A percentile compares a stretch with the other conserved stretches of the same genome.
Conservation (phyloP, 177 flowering plant species). For the Vitis hybrid region DNA sequence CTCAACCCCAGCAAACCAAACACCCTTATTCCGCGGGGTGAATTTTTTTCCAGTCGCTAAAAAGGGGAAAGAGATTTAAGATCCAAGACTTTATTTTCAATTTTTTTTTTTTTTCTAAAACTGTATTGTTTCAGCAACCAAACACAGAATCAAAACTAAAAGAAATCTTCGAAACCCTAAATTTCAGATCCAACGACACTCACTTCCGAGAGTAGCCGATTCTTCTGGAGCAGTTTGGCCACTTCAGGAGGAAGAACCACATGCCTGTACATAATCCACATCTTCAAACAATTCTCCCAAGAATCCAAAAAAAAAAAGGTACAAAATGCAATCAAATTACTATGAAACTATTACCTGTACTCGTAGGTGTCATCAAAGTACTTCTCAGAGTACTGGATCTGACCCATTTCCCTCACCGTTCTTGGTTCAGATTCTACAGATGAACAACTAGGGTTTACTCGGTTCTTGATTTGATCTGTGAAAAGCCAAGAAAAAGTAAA, state of each 20-base stretch:
- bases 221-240: slow-evolving; percentile 86
- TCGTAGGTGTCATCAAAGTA: slow-evolving; percentile 89
- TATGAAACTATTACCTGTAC: slow-evolving; percentile 53
- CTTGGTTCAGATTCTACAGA: neutral
- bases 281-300: neutral
- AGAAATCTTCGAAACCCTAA: slow-evolving; percentile 5
- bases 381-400: slow-evolving; percentile 98
- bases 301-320: neutral
- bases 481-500: neutral
- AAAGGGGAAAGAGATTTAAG: too few species aligned
- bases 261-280: slow-evolving; percentile 51
- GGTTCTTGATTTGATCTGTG: neutral
- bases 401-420: slow-evolving; percentile 53
- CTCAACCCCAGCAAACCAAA: too few species aligned
- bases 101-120: too few species aligned
- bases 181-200: slow-evolving; percentile 1
- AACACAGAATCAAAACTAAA: neutral
- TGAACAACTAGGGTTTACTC: neutral
- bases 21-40: too few species aligned
- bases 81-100: too few species aligned
- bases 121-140: neutral
- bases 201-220: slow-evolving; percentile 90
- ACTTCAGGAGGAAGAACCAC: slow-evolving; percentile 95
- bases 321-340: neutral
- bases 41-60: too few species aligned